Evolutionary conservation across 805 yeast species (phyloP).

Genomic region (Lachancea meyersii): DNA sequence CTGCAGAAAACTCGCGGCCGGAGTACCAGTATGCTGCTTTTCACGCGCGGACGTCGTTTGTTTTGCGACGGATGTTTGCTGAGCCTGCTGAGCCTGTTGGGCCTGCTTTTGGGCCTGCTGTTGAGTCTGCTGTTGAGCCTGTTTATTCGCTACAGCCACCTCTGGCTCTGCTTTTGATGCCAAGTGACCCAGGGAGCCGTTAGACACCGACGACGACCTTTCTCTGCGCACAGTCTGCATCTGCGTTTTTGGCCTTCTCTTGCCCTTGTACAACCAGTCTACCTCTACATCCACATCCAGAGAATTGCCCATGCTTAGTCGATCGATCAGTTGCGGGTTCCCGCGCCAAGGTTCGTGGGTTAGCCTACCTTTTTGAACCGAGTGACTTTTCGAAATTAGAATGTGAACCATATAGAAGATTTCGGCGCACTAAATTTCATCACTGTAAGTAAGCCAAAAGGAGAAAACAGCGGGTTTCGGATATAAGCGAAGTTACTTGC

Average conservation of each 20-base stretch:
- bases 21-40: not conserved
- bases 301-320: conserved; percentile 8
- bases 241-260: conserved; percentile 19
- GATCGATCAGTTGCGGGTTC: not conserved
- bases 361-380: not conserved
- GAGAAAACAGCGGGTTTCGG: no score
- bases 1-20: conserved; percentile 3
- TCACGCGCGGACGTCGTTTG: not conserved
- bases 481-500: no score
- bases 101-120: no score
- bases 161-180: conserved; percentile 4
- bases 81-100: not conserved
- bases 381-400: no score
- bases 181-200: conserved; percentile 8
- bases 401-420: no score
- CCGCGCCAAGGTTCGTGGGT: not conserved
- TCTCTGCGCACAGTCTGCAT: conserved; percentile 1
- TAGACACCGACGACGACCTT: conserved; percentile 9
- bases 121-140: no score
- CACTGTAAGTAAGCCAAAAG: no score
- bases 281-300: conserved; percentile 53
- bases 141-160: no score
- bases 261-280: conserved; percentile 82
- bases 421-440: no score
- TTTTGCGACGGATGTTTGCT: not conserved